Conservation (phyloP, 257 asterid species). For the Petunia axillaris region DNA sequence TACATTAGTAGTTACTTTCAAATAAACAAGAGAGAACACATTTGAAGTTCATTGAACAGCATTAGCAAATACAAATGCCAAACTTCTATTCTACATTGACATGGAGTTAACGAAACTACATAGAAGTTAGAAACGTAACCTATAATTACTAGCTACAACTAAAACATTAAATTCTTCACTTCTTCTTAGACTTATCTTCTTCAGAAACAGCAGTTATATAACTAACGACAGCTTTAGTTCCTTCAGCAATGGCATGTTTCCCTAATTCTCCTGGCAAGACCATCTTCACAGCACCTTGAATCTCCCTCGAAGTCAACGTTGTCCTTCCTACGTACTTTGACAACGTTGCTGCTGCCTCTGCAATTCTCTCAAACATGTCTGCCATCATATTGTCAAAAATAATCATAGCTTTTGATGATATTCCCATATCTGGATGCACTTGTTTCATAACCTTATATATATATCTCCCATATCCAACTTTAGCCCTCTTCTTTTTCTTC, state of each 20-base stretch:
- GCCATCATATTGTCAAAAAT: constrained; percentile 59
- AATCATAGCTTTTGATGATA: constrained; percentile 70
- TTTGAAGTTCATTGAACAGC: too few relatives aligned
- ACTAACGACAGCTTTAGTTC: constrained; percentile 58
- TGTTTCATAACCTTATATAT: constrained; percentile 70
- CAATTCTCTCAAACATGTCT: constrained; percentile 75
- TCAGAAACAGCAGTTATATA: constrained; percentile 32
- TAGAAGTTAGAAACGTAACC: too few relatives aligned
- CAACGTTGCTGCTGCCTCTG: constrained; percentile 63
- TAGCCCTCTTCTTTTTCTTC: constrained; percentile 37
- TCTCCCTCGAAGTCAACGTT: constrained; percentile 71
- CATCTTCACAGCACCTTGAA: constrained; percentile 79
- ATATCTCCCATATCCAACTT: constrained; percentile 54
- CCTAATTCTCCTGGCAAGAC: constrained; percentile 81
- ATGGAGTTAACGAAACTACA: too few relatives aligned
- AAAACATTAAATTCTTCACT: not conserved
- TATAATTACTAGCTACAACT: not conserved
- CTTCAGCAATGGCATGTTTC: constrained; percentile 76
- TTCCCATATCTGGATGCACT: constrained; percentile 79
- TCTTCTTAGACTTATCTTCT: constrained; percentile 15
- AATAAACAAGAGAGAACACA: too few relatives aligned
- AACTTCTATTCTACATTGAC: too few relatives aligned
- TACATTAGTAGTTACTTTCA: too few relatives aligned
- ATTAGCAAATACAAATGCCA: too few relatives aligned
- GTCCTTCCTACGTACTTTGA: constrained; percentile 38